Percentiles rank a stretch among this genome's conserved stretches.
Conservation (phyloP, 805 yeast genomes). For the Isabelozyma heimii region DNA sequence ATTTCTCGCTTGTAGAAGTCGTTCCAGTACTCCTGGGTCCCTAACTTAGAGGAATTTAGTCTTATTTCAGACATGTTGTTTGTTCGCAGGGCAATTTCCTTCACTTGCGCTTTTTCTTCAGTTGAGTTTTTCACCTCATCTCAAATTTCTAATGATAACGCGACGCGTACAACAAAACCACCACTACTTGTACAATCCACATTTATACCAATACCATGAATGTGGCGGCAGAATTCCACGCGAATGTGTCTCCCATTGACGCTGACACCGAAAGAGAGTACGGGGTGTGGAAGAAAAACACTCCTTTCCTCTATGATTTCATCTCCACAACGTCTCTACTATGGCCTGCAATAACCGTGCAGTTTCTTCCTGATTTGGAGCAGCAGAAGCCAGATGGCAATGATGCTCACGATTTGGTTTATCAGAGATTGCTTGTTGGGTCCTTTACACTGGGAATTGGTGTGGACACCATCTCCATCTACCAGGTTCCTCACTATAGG, state of each 20-base stretch:
- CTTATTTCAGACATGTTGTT: constrained; percentile 23
- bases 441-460: constrained; percentile 62
- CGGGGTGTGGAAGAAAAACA: constrained; percentile 42
- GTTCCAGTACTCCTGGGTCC: constrained; percentile 90
- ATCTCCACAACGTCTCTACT: constrained; percentile 36
- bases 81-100: not conserved
- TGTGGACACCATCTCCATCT: constrained; percentile 43
- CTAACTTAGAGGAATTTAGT: constrained; percentile 76
- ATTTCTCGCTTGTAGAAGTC: constrained; percentile 75
- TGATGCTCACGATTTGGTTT: constrained; percentile 6
- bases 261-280: constrained; percentile 30
- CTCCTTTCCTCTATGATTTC: constrained; percentile 43
- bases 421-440: constrained; percentile 53
- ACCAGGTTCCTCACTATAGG: constrained; percentile 30
- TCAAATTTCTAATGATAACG: not conserved
- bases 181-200: not conserved
- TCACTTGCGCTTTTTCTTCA: not conserved
- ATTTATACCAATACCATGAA: not conserved
- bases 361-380: constrained; percentile 41
- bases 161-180: not conserved
- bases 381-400: constrained; percentile 2
- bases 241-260: constrained; percentile 19
- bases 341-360: constrained; percentile 44
- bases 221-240: not conserved
- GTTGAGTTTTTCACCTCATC: not conserved